Conservation (phyloP, 139 green algal genomes). For the Spirogloea muscicola region DNA sequence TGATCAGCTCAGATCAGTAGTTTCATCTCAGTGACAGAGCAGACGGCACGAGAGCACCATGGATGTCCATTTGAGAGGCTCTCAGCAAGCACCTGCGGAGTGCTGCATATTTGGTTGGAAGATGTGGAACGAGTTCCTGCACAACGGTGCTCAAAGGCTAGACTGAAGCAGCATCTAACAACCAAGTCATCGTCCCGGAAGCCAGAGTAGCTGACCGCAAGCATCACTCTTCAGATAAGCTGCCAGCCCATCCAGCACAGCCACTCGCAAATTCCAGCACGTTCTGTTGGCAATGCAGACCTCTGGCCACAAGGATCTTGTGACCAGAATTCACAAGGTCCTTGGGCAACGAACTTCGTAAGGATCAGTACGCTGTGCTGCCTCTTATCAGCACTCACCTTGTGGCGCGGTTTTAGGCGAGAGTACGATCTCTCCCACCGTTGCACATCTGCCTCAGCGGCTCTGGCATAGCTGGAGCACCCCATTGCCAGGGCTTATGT, state of each 20-base stretch:
- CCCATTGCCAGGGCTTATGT: not conserved
- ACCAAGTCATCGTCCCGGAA: too few species aligned
- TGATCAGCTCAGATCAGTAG: not conserved
- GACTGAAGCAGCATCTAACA: not conserved
- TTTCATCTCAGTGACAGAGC: not conserved
- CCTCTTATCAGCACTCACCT: not conserved
- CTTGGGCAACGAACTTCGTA: too few species aligned
- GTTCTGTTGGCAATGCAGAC: too few species aligned
- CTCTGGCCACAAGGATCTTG: too few species aligned
- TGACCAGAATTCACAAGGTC: too few species aligned
- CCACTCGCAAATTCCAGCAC: too few species aligned
- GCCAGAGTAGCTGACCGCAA: too few species aligned
- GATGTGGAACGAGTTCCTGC: constrained; percentile 29
- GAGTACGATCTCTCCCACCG: constrained; percentile 32
- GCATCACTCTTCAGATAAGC: too few species aligned
- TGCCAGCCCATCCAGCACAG: too few species aligned
- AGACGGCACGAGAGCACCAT: not conserved
- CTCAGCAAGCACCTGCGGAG: constrained; percentile 9
- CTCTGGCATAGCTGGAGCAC: constrained; percentile 16
- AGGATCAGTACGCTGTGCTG: too few species aligned
- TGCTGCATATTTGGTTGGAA: constrained; percentile 28
- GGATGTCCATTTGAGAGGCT: not conserved
- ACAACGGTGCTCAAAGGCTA: not conserved
- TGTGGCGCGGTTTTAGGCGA: constrained; percentile 13
- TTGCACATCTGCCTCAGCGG: constrained; percentile 8